phyloP scores from a whole-genome alignment of 169 alveolate genomes.

The Eimeria maxima region DNA sequence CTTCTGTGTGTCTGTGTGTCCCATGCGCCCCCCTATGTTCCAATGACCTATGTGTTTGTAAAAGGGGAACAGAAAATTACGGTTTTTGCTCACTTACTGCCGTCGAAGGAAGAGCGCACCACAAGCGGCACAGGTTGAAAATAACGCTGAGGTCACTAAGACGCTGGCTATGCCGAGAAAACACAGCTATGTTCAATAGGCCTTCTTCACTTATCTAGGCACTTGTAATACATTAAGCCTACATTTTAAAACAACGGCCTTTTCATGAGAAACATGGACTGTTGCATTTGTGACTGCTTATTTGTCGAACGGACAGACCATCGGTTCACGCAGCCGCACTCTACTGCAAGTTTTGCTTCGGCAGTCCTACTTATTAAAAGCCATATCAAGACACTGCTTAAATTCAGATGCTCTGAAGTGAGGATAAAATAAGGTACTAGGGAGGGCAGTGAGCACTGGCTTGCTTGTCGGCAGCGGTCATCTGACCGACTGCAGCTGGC shows the following conservation, averaged over 20 bases:
- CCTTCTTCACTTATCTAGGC: neutral
- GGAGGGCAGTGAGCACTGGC: neutral
- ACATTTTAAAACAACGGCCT: neutral
- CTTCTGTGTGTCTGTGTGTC: neutral
- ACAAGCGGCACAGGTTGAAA: neutral
- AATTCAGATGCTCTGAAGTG: neutral
- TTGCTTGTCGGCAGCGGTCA: conserved; percentile 17
- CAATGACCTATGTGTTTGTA: neutral
- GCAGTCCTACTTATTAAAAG: neutral
- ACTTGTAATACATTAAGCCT: neutral
- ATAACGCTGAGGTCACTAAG: neutral
- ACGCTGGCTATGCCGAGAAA: neutral
- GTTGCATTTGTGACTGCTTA: neutral
- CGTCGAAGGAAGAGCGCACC: neutral
- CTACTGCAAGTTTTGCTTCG: neutral
- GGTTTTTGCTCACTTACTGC: neutral
- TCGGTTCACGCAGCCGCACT: neutral
- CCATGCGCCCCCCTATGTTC: neutral
- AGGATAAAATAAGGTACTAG: neutral
- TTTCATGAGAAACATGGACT: neutral
- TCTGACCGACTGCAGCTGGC: conserved; percentile 3
- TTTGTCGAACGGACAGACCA: neutral
- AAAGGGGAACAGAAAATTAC: neutral
- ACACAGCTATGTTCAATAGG: neutral
- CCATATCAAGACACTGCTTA: neutral